Evolutionary conservation across 139 green algal species (phyloP).

Genomic region (Chlamydomonas incerta): DNA sequence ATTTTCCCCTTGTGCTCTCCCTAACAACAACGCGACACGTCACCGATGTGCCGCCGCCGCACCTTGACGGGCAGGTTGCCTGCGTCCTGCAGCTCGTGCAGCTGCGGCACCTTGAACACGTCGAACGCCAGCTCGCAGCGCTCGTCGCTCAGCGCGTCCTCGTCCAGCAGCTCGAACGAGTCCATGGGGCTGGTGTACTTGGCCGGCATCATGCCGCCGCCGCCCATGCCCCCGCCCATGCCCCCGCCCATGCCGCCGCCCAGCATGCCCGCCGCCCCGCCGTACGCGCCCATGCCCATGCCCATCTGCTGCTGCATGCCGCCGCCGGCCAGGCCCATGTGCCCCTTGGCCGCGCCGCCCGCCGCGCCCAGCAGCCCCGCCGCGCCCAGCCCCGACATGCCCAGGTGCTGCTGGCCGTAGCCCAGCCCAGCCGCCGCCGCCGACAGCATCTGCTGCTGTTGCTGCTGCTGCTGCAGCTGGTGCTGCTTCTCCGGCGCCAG

Average conservation of each 20-base stretch:
- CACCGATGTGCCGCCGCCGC: too few species aligned
- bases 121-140: conserved; percentile 57
- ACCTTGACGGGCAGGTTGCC: conserved; percentile 60
- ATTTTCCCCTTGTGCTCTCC: too few species aligned
- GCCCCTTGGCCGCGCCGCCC: conserved; percentile 1
- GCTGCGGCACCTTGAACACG: conserved; percentile 58
- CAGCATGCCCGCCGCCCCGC: neutral
- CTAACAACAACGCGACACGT: too few species aligned
- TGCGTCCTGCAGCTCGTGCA: conserved; percentile 37
- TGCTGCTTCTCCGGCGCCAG: conserved; percentile 14
- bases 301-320: neutral
- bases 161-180: conserved; percentile 36
- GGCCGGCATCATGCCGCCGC: neutral
- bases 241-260: neutral
- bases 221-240: neutral
- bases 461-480: neutral
- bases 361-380: neutral
- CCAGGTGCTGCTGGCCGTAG: neutral
- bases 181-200: conserved; percentile 10
- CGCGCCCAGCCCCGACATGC: neutral
- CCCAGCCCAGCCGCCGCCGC: neutral
- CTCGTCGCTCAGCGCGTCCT: conserved; percentile 44
- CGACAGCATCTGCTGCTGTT: neutral
- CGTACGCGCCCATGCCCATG: neutral
- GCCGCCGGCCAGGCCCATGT: neutral